phyloP scores from a whole-genome alignment of 768 basidiomycete genomes.

The Leccinum subgranulosum region DNA sequence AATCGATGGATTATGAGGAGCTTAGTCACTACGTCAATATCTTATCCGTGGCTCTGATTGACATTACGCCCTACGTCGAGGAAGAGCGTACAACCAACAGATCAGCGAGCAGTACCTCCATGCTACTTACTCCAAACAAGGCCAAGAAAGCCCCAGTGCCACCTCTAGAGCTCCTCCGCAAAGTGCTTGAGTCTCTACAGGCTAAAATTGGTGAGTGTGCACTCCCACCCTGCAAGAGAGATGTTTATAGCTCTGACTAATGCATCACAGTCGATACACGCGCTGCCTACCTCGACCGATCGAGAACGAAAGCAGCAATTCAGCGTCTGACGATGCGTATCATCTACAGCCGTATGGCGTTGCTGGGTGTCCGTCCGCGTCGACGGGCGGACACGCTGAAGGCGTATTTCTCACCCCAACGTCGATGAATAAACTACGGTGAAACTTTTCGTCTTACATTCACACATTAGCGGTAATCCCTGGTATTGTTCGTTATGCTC shows the following conservation, averaged over 20 bases:
- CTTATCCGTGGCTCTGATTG: conserved; percentile 55
- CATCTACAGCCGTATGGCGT: conserved; percentile 52
- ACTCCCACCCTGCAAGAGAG: background rate
- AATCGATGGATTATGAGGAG: conserved; percentile 59
- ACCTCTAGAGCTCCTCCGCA: conserved; percentile 48
- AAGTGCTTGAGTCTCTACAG: conserved; percentile 50
- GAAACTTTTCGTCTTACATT: background rate
- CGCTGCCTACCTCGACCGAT: conserved; percentile 73
- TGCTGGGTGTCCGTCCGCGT: conserved; percentile 21
- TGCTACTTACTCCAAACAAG: conserved; percentile 26
- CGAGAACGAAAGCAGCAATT: conserved; percentile 65
- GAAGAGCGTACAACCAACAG: conserved; percentile 37
- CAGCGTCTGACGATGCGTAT: conserved; percentile 64
- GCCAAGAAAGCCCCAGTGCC: conserved; percentile 32
- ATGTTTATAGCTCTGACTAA: background rate
- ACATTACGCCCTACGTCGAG: conserved; percentile 54
- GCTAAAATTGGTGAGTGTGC: conserved; percentile 55
- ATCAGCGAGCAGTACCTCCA: conserved; percentile 7
- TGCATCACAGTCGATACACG: conserved; percentile 58
- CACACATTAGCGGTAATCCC: background rate
- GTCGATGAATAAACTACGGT: conserved; percentile 1
- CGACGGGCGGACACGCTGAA: conserved; percentile 27
- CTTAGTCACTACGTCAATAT: conserved; percentile 54
- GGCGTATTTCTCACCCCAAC: conserved; percentile 29
- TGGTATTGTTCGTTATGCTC: background rate